Evolutionary conservation across 2,329 filamentous ascomycete genomes (phyloP).

Genomic region (Lecanosticta acicola): DNA sequence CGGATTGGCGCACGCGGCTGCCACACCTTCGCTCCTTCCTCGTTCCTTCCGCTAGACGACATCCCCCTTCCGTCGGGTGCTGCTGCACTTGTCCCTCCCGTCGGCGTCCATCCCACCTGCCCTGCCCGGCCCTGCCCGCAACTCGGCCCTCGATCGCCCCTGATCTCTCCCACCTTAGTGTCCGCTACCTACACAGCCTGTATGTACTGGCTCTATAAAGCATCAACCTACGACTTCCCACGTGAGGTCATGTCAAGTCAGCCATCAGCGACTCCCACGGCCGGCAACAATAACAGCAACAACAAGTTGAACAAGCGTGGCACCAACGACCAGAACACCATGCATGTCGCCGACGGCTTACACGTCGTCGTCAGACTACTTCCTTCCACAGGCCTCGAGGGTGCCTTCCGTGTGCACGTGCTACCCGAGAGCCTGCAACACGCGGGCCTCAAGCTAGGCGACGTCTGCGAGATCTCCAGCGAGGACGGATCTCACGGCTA

Average conservation of each 20-base stretch:
- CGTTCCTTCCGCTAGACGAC: too few species aligned
- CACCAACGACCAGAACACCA: constrained; percentile 4
- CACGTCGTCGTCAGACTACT: constrained; percentile 49
- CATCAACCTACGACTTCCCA: too few species aligned
- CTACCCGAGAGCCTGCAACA: constrained; percentile 52
- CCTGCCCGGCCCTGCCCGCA: too few species aligned
- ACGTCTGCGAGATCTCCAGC: constrained; percentile 51
- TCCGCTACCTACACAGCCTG: too few species aligned
- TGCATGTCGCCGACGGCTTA: constrained; percentile 14
- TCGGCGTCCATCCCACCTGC: too few species aligned
- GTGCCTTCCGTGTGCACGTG: constrained; percentile 55
- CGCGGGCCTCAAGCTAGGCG: constrained; percentile 53
- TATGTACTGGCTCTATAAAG: too few species aligned
- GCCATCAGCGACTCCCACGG: neutral
- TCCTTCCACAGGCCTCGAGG: constrained; percentile 39
- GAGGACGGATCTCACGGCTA: constrained; percentile 41
- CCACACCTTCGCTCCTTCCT: neutral
- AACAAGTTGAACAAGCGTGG: neutral
- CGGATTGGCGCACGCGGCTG: too few species aligned
- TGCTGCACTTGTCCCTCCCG: too few species aligned
- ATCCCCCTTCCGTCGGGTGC: too few species aligned
- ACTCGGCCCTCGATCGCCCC: too few species aligned
- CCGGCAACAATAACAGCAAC: neutral
- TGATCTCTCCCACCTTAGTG: too few species aligned
- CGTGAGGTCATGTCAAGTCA: neutral